These are phyloP conservation scores for Neurospora cerealis DNA, from an alignment of 495 filamentous ascomycete genomes.

Conservation along the genomic window DNA sequence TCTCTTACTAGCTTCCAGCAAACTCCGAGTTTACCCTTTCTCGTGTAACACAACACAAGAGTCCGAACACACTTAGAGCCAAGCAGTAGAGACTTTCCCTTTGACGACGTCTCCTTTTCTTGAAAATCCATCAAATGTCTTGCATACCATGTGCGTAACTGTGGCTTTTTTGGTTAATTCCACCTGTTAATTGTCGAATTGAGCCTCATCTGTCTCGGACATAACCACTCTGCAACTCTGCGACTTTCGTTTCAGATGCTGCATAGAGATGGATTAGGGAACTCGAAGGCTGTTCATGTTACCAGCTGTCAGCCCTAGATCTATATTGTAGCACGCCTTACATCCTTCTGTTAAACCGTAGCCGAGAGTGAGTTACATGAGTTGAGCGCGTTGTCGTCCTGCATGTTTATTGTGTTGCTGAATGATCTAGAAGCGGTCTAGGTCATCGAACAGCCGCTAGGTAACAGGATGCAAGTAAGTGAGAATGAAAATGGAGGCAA, in stretches of 20 bases:
- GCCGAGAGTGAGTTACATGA: neutral
- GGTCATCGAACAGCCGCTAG: too few species aligned
- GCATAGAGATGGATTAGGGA: neutral
- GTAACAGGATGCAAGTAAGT: too few species aligned
- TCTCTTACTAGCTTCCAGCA: neutral
- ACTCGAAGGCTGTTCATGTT: neutral
- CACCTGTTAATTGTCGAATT: neutral
- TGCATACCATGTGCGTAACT: neutral
- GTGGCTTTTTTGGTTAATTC: neutral
- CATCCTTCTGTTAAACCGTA: neutral
- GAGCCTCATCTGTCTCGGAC: neutral
- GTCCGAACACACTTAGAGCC: neutral
- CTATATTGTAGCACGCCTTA: neutral
- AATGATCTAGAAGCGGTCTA: neutral
- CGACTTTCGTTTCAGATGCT: neutral
- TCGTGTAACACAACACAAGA: neutral
- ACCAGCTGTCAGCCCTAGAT: neutral
- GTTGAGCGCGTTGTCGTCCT: neutral
- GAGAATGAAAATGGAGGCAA: too few species aligned
- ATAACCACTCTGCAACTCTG: neutral
- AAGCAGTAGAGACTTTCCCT: neutral
- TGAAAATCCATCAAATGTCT: neutral
- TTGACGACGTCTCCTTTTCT: neutral
- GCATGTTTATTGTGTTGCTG: neutral
- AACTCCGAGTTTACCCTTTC: neutral